These are phyloP conservation scores for Coriaria nepalensis DNA, from an alignment of 306 rosid genomes.

Conservation along the genomic window DNA sequence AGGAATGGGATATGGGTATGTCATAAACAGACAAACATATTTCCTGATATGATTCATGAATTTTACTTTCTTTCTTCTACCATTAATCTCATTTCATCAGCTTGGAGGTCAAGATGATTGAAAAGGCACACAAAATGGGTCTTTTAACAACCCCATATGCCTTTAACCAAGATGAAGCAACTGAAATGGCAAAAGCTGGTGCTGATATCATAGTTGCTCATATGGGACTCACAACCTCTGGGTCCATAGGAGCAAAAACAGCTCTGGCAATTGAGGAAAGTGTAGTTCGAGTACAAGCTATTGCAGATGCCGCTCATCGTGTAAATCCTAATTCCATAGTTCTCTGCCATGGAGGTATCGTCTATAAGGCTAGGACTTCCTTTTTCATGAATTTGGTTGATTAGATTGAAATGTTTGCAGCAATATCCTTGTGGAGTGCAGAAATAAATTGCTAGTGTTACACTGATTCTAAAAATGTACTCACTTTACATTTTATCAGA, in stretches of 20 bases:
- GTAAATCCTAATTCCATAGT: conserved; percentile 57
- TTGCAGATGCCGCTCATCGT: conserved; percentile 71
- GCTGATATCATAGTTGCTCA: conserved; percentile 90
- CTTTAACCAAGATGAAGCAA: conserved; percentile 63
- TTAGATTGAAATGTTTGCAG: neutral
- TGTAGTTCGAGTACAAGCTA: conserved; percentile 59
- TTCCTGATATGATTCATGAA: neutral
- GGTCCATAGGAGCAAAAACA: conserved; percentile 80
- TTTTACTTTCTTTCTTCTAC: neutral
- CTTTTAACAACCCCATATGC: conserved; percentile 90
- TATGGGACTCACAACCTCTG: conserved; percentile 91
- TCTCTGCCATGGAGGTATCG: conserved; percentile 82
- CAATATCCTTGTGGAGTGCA: no score
- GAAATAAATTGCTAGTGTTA: no score
- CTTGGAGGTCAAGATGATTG: conserved; percentile 89
- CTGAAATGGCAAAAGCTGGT: conserved; percentile 70
- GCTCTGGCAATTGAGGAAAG: conserved; percentile 74
- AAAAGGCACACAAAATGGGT: conserved; percentile 74
- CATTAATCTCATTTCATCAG: conserved; percentile 25
- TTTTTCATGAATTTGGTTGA: neutral
- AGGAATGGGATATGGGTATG: conserved; percentile 89
- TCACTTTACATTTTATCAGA: no score
- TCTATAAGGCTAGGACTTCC: neutral
- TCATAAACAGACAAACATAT: conserved; percentile 1
- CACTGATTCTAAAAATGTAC: neutral